Base-by-base conservation (phyloP, 257 asterid species). In the Verbena officinalis region DNA sequence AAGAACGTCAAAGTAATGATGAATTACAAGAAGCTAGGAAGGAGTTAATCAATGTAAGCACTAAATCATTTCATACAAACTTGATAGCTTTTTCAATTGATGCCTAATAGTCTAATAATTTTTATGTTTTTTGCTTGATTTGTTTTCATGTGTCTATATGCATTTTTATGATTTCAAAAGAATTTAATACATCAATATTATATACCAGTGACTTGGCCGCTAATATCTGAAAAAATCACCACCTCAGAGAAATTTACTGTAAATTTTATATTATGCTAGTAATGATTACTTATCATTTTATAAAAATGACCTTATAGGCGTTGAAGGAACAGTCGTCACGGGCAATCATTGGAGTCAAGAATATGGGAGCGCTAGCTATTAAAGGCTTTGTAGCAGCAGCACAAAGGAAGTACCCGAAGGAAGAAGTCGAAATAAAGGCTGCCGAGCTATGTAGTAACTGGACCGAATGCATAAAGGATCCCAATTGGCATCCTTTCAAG, bases 1-100 rank as follows among this genome's bases (percentile, higher is more conserved):
- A 82, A 73, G 92, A 90, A 53, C 80, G 86, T 62, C 87, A 81
- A 52, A 68, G 81, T 80, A 90, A 85, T 50, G 88, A 82, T 45
- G 97, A 87, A 74, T 46, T 90, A 63, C 96, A 85, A 72, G 96
- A 85, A 52, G 97, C 96, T 54, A 84, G 91, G 39, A 90, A 78
- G 73, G 96, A 85, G 65, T 58, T 90, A 77, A 69, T 84, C 56
- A 74, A 79, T 30, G 97, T 90, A 90, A 82, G 83, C 42, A 33
- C 59, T 63, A 33, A 59, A 68, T 62, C 30, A 33, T 8, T 38
- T 3, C 19, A 33, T 23, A 51, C 70, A 11, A 43, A 43, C 21
- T 54, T 20, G 51, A 27, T 20, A 14, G 45, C 40, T 57, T 58
- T 43, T 9, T 13, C 44, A 38, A 27, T 70, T 24, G 7, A 55